Conservation (phyloP, 768 basidiomycete genomes). For the Russula dissimulans region DNA sequence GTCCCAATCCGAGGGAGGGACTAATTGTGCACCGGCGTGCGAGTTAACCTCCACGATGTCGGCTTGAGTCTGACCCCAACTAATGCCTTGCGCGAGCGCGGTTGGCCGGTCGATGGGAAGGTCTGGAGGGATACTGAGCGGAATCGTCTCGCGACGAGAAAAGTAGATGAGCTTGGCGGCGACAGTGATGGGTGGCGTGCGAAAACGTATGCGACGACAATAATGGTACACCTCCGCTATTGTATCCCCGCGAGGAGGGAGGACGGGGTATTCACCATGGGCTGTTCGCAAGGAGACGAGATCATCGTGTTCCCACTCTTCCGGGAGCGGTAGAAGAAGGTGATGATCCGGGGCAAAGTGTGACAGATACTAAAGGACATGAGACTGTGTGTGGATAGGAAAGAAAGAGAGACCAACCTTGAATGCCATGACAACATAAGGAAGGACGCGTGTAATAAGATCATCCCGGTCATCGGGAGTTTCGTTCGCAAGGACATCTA, state of each 20-base stretch:
- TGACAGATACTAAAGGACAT: conserved; percentile 43
- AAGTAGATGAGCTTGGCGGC: conserved; percentile 60
- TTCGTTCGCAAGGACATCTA: conserved; percentile 27
- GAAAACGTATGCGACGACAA: conserved; percentile 20
- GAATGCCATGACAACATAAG: conserved; percentile 22
- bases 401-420: conserved; percentile 29
- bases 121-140: conserved; percentile 32
- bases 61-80: conserved; percentile 41
- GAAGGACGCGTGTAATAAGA: conserved; percentile 21
- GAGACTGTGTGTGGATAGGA: conserved; percentile 35
- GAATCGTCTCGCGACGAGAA: conserved; percentile 42
- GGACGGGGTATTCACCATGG: conserved; percentile 42
- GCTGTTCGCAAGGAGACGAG: conserved; percentile 28
- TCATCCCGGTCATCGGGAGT: conserved; percentile 22
- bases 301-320: conserved; percentile 18
- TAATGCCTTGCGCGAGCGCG: conserved; percentile 24
- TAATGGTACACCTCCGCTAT: conserved; percentile 20
- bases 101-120: conserved; percentile 31
- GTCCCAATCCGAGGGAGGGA: conserved; percentile 23
- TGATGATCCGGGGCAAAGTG: conserved; percentile 55
- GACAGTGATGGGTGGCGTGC: conserved; percentile 39
- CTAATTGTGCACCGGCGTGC: conserved; percentile 30
- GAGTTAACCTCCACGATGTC: conserved; percentile 53
- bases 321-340: conserved; percentile 41
- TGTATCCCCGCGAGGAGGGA: conserved; percentile 25